phyloP scores from a whole-genome alignment of 2,329 filamentous ascomycete species.

The Capronia americana region DNA sequence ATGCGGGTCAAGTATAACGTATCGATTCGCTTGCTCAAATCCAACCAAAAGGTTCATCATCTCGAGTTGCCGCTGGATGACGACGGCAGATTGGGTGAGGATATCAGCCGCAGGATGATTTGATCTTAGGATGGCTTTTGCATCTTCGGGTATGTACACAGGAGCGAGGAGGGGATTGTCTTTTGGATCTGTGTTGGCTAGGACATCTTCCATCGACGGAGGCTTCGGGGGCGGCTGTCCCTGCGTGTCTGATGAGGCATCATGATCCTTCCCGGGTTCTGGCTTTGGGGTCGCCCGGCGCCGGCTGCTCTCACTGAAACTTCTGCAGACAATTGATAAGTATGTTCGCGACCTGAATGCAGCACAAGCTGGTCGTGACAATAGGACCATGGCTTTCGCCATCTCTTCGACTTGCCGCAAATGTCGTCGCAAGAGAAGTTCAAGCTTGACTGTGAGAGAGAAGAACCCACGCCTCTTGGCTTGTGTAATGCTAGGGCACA shows the following conservation, averaged over 20 bases:
- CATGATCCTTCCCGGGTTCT: constrained; percentile 19
- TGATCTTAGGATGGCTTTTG: constrained; percentile 63
- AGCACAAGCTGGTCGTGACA: constrained; percentile 22
- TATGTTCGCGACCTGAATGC: constrained; percentile 7
- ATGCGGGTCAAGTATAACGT: constrained; percentile 68
- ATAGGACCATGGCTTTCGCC: constrained; percentile 16
- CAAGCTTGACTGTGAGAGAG: neutral
- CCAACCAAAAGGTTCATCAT: constrained; percentile 71
- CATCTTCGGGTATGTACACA: constrained; percentile 67
- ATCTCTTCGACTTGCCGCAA: constrained; percentile 1
- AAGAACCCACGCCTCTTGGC: neutral
- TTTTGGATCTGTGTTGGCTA: constrained; percentile 54
- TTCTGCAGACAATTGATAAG: constrained; percentile 14
- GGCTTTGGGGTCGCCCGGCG: constrained; percentile 2
- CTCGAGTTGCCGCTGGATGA: constrained; percentile 68
- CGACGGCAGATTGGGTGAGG: constrained; percentile 65
- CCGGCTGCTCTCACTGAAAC: constrained; percentile 6
- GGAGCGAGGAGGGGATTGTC: constrained; percentile 63
- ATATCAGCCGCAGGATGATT: constrained; percentile 64
- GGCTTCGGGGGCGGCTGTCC: constrained; percentile 43
- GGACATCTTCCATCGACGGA: constrained; percentile 45
- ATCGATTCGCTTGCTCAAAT: constrained; percentile 71
- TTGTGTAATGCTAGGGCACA: neutral
- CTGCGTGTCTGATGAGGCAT: constrained; percentile 16
- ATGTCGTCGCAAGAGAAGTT: neutral